A percentile compares a stretch with the other conserved stretches of the same genome.
These are phyloP conservation scores for Carex sylvatica DNA, from an alignment of 202 grass and related monocot species.

Conservation along the genomic window DNA sequence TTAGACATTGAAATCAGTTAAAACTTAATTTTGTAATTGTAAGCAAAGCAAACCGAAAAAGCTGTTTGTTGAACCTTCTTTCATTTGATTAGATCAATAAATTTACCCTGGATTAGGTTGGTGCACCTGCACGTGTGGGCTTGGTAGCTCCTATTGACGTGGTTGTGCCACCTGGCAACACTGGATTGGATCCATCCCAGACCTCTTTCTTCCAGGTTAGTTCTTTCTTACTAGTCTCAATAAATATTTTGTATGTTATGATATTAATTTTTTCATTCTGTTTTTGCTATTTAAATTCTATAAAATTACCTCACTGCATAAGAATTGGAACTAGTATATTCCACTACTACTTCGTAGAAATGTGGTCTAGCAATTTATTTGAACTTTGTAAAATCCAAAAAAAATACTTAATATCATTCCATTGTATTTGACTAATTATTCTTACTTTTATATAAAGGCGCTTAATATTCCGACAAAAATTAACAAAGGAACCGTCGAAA, in stretches of 20 bases:
- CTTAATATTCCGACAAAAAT: slow-evolving; percentile 93
- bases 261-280: neutral
- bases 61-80: neutral
- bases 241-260: neutral
- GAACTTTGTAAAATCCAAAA: neutral
- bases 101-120: slow-evolving; percentile 44
- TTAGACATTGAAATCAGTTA: neutral
- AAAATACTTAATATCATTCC: neutral
- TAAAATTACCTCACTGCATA: neutral
- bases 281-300: neutral
- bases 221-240: neutral
- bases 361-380: neutral
- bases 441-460: slow-evolving; percentile 41
- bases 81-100: neutral
- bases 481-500: slow-evolving; percentile 97
- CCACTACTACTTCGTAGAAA: neutral
- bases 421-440: neutral
- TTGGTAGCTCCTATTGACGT: slow-evolving; percentile 85
- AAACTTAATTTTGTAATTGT: neutral
- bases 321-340: neutral
- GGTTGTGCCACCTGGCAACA: slow-evolving; percentile 81
- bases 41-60: neutral
- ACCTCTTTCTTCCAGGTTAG: slow-evolving; percentile 91
- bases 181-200: slow-evolving; percentile 88
- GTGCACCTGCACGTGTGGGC: slow-evolving; percentile 87